Evolutionary conservation across 2,329 filamentous ascomycete species (phyloP).

Genomic region (Pseudohalonectria lignicola): DNA sequence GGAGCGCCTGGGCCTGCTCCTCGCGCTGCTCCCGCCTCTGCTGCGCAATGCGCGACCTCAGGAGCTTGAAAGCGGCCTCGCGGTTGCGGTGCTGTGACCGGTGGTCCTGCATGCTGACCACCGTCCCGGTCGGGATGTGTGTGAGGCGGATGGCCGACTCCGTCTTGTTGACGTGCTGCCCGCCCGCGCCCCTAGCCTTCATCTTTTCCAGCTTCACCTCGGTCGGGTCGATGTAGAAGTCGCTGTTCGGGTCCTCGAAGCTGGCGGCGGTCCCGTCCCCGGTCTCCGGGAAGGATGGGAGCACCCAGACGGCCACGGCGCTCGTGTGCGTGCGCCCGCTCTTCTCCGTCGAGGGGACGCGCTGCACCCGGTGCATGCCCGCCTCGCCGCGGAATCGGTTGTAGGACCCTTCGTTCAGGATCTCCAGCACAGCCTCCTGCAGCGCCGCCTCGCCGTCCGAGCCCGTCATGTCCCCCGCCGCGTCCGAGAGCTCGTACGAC

Average conservation of each 20-base stretch:
- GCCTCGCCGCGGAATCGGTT: conserved; percentile 75
- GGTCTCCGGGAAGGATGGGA: conserved; percentile 66
- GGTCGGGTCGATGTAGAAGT: conserved; percentile 78
- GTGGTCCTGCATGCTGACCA: conserved; percentile 86
- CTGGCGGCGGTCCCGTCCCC: conserved; percentile 30
- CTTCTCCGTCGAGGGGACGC: conserved; percentile 81
- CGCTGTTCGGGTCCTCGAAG: conserved; percentile 73
- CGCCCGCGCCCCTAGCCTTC: conserved; percentile 83
- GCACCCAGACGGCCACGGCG: conserved; percentile 82
- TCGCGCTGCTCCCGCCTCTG: conserved; percentile 71
- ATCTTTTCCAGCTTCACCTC: conserved; percentile 84
- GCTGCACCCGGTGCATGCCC: conserved; percentile 90
- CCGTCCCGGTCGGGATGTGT: conserved; percentile 75
- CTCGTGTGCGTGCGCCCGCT: conserved; percentile 90
- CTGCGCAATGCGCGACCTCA: conserved; percentile 75
- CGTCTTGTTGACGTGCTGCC: conserved; percentile 97
- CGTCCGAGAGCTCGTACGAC: conserved; percentile 71
- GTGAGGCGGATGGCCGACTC: conserved; percentile 92
- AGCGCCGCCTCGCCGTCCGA: conserved; percentile 56
- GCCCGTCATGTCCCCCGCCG: conserved; percentile 39
- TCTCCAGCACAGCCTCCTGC: conserved; percentile 78
- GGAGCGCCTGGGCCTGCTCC: conserved; percentile 61
- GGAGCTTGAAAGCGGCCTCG: conserved; percentile 73
- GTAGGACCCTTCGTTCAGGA: conserved; percentile 69
- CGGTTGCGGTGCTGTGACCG: conserved; percentile 86